Base-by-base conservation (phyloP, 192 early-diverging fungal genomes). In the Coemansia sp. region DNA sequence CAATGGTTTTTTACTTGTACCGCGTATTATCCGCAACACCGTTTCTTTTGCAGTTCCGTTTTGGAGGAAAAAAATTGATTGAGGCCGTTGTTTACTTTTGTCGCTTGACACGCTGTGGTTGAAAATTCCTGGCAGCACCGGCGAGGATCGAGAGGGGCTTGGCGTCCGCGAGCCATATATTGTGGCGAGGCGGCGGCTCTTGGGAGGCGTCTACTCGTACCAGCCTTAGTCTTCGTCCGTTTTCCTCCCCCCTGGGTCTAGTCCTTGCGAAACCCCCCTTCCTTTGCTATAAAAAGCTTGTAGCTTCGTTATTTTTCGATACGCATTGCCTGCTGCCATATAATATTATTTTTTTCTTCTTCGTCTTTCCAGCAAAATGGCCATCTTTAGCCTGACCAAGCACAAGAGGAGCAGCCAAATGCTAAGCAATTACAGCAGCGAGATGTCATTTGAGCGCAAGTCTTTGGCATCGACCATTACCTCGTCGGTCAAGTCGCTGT, bases 401-500 rank as follows among this genome's bases (percentile, higher is more conserved):
- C 50, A 53, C 31, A 65, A 35, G 34, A 53, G 29, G 20, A 45
- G 43, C 43, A 45, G 43, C 22, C 43, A 45, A 4, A 26, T 45
- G 21, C n/a, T 27, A 11, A 20, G 17, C 9, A 20, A n/a, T n/a
- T 45, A 11, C 50, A 58, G 41, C 30, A 28, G 21, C n/a, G 41
- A 58, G 38, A 12, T 42, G 20, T 53, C 54, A 9, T 39, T 35
- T 47, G 50, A 59, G n/a, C 64, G 58, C 54, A 59, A 60, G 30
- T 55, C 64, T 0, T 31, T 74, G 9, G 34, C 55, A 5, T 32
- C 44, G 3, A 50, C 59, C 29, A 43, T 74, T 25, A 53, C 62
- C 7, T 42, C 49, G 3, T 74, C 70, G 1, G 70, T 74, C 5
- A 74, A 74, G 38, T 59, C 64, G 12, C 31, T 74, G 38, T 74